These are phyloP conservation scores for Psidium guajava DNA, from an alignment of 345 rosid species.

Conservation along the genomic window DNA sequence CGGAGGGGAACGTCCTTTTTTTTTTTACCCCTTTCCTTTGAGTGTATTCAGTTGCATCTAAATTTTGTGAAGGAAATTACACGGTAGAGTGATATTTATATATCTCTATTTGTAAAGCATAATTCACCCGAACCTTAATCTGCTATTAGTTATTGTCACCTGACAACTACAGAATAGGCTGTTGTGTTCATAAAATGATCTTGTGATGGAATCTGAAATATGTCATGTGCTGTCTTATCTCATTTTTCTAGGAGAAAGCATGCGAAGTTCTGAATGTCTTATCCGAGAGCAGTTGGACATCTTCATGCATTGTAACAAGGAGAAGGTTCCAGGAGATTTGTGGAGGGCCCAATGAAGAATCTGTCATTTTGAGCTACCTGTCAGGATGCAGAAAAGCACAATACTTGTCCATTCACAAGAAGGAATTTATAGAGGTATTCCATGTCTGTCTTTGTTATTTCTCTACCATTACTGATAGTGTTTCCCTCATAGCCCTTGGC, in stretches of 20 bases:
- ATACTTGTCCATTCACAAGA: slow-evolving; percentile 36
- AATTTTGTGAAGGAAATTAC: neutral
- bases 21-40: neutral
- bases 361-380: slow-evolving; percentile 58
- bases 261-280: slow-evolving; percentile 24
- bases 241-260: slow-evolving; percentile 40
- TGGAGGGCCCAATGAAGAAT: slow-evolving; percentile 52
- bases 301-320: slow-evolving; percentile 55
- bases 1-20: neutral
- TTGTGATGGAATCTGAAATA: neutral
- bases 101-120: neutral
- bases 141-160: neutral
- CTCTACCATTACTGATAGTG: neutral
- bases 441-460: neutral
- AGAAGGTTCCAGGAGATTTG: slow-evolving; percentile 48
- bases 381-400: slow-evolving; percentile 49
- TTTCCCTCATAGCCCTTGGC: neutral
- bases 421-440: slow-evolving; percentile 60
- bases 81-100: neutral
- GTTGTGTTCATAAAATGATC: neutral
- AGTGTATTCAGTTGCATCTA: neutral
- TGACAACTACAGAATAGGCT: neutral
- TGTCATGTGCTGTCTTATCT: neutral
- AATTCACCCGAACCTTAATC: neutral
- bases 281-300: slow-evolving; percentile 48